Conservation (phyloP, 345 rosid genomes). For the Odontarrhena argentea region DNA sequence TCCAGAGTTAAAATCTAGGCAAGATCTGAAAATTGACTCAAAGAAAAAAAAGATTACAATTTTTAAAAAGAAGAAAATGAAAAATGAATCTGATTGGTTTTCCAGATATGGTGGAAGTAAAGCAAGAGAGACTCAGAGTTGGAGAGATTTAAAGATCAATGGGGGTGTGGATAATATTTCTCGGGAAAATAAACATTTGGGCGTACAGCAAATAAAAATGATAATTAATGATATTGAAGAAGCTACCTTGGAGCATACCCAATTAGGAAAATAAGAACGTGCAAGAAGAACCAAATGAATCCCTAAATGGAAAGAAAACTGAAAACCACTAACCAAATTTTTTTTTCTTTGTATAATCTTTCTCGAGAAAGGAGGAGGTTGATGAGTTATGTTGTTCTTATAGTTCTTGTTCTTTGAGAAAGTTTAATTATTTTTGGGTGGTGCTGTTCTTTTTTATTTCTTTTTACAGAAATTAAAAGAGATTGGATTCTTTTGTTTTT, state of each 20-base stretch:
- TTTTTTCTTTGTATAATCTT: not conserved
- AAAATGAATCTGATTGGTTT: constrained; percentile 29
- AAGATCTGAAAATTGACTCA: constrained; percentile 31
- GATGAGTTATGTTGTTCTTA: constrained; percentile 26
- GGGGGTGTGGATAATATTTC: constrained; percentile 35
- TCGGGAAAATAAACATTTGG: constrained; percentile 42
- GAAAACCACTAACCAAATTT: constrained; percentile 17
- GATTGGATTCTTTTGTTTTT: constrained; percentile 6
- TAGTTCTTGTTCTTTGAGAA: constrained; percentile 12
- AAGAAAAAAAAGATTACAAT: not conserved
- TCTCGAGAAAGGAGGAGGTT: constrained; percentile 17
- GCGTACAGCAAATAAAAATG: not conserved
- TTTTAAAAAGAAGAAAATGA: constrained; percentile 16
- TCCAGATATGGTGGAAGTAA: constrained; percentile 43
- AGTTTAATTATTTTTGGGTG: not conserved
- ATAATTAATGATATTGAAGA: constrained; percentile 10
- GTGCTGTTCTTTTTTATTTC: not conserved
- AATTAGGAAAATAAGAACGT: constrained; percentile 41
- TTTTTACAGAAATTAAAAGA: not conserved
- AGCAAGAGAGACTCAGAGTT: constrained; percentile 39
- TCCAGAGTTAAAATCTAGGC: constrained; percentile 30
- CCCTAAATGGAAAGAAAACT: constrained; percentile 38
- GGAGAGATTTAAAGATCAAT: constrained; percentile 35
- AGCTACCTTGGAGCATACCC: constrained; percentile 43
- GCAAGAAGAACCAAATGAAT: constrained; percentile 33